Evolutionary conservation across 2,329 filamentous ascomycete genomes (phyloP), one percentile per base, ranked within the genome.

Genomic region (Pseudopithomyces chartarum): DNA sequence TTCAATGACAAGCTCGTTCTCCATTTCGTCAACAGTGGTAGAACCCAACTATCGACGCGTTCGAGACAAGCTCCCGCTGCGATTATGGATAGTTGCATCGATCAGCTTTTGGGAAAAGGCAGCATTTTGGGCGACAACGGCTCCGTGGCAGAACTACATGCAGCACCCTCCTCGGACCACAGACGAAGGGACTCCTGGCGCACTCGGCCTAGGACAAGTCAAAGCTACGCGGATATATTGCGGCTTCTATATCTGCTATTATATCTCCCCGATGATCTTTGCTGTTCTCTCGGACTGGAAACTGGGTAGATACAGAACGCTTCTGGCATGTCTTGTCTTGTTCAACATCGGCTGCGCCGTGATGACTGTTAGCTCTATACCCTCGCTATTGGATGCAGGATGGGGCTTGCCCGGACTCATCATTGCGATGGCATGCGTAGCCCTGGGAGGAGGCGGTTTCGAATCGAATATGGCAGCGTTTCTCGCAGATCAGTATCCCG

Each of bases 221-320:
- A 69, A 58, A 20, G 84, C 84, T 4, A 84, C 84, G 2, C 81
- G 79, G 22, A 76, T 87, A 10, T 82, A 81, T 56, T 79, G 83
- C 44, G 84, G 82, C 59, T 86, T 87, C 65, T 82, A 82, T 62
- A 82, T 84, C 65, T 82, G 81, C 61, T 74, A 75, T 15, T 83
- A 80, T 57, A 59, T 76, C 1, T 66, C 69, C 2, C 75, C 78
- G 0, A 55, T 77, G 4, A 40, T 68, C 4, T 70, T 76, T 34
- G 76, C 76, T 4, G 60, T 76, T 38, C 1, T 80, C 6, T 71
- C 76, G 6, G 78, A 79, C 57, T 69, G 65, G n/a, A 73, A 65
- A 49, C 61, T 79, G 12, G 78, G 77, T 13, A 69, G 77, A 34
- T 78, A 75, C 52, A 71, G 62, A 12, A 76, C 74, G 2, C 65